Conservation (phyloP, 2,329 filamentous ascomycete species). For the Calonectria montana region DNA sequence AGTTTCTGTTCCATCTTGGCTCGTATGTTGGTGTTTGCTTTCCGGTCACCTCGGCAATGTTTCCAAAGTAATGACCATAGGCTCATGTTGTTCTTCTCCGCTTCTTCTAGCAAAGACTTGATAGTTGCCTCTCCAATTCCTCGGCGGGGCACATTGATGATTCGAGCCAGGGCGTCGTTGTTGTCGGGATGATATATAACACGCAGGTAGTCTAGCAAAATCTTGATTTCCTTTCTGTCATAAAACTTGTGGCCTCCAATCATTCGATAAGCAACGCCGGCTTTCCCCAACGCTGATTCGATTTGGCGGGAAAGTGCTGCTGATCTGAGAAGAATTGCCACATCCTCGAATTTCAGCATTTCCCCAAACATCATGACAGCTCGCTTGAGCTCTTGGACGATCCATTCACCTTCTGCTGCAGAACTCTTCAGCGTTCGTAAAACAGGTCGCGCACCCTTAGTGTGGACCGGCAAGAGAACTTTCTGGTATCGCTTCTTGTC, state of each 20-base stretch:
- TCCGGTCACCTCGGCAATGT: constrained; percentile 63
- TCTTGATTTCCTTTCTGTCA: constrained; percentile 88
- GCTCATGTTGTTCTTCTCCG: constrained; percentile 74
- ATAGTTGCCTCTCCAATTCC: constrained; percentile 85
- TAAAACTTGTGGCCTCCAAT: constrained; percentile 92
- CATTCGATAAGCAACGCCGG: constrained; percentile 91
- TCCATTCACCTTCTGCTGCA: constrained; percentile 84
- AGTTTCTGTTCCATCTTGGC: constrained; percentile 65
- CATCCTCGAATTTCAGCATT: constrained; percentile 79
- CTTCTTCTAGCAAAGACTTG: constrained; percentile 79
- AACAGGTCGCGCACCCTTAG: constrained; percentile 82
- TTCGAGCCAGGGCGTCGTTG: constrained; percentile 84
- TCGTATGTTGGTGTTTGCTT: constrained; percentile 61
- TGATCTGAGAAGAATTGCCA: constrained; percentile 89
- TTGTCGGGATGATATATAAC: constrained; percentile 87
- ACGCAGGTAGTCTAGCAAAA: constrained; percentile 87
- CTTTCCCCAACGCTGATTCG: constrained; percentile 82
- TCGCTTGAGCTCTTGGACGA: constrained; percentile 84
- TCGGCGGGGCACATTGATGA: constrained; percentile 86
- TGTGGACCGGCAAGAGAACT: constrained; percentile 81
- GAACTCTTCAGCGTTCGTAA: constrained; percentile 79
- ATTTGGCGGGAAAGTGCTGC: constrained; percentile 86
- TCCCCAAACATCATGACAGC: constrained; percentile 76
- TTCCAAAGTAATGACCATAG: constrained; percentile 79
- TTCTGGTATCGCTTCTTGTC: constrained; percentile 86